phyloP scores from a whole-genome alignment of 768 basidiomycete genomes.

The Gautieria morchelliformis region DNA sequence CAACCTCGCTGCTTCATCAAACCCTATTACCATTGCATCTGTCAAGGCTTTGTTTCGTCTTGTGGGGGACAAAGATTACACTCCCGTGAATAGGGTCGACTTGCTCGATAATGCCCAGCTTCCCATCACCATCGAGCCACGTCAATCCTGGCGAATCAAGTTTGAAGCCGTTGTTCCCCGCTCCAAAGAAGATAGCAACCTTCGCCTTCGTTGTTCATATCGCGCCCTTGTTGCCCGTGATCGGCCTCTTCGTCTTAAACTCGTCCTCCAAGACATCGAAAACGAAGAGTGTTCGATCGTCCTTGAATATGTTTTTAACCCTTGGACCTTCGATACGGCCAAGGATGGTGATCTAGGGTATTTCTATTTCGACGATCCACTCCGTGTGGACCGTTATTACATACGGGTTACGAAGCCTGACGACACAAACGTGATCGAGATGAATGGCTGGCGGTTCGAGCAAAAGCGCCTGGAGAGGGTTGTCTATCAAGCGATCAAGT shows the following conservation, averaged over 20 bases:
- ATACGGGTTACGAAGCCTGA: conserved; percentile 19
- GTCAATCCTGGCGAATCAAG: conserved; percentile 24
- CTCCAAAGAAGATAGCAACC: conserved; percentile 27
- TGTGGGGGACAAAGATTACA: conserved; percentile 17
- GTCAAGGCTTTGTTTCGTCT: conserved; percentile 26
- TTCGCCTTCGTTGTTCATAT: conserved; percentile 21
- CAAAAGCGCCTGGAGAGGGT: conserved; percentile 22
- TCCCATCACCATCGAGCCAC: conserved; percentile 29
- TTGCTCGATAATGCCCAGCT: conserved; percentile 19
- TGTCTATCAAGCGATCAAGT: conserved; percentile 29
- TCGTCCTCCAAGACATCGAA: conserved; percentile 28
- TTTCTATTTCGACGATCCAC: conserved; percentile 28
- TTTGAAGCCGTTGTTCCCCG: conserved; percentile 25
- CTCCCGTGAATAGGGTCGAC: conserved; percentile 18
- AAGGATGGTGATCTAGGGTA: conserved; percentile 22
- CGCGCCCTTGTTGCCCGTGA: conserved; percentile 24
- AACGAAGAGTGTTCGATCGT: conserved; percentile 31
- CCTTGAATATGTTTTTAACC: conserved; percentile 28
- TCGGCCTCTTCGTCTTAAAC: conserved; percentile 28
- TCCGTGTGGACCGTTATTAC: conserved; percentile 16
- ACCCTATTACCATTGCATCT: conserved; percentile 26
- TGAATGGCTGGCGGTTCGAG: conserved; percentile 18
- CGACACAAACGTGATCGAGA: conserved; percentile 15
- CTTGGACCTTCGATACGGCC: conserved; percentile 16
- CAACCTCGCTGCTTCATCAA: conserved; percentile 22